Evolutionary conservation across 306 rosid genomes (phyloP), one percentile per base, ranked within the genome.

Genomic region (Clitoria ternatea): DNA sequence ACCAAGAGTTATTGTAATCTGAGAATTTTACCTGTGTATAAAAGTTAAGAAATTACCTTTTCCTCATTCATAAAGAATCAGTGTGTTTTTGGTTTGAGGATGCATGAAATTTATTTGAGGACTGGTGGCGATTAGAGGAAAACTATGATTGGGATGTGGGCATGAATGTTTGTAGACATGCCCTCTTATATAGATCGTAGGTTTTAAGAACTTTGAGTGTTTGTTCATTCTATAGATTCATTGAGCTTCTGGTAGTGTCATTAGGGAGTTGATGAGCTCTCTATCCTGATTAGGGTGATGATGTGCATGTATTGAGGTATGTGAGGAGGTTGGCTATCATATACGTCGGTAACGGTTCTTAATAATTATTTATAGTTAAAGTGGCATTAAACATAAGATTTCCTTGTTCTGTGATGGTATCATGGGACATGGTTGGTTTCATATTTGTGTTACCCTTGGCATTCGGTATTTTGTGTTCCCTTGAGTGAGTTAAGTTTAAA

Each of bases 161-260:
- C 17, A 6, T 26, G 43, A 7, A 42, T 8, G 43, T 5, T 17
- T 61, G 23, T 42, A 3, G 39, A 23, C 23, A 53, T 30, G 68
- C 66, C 26, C 52, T 40, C 65, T 64, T 60, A 13, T 33, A 9
- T 18, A 61, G 53, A 64, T 18, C 56, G 69, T 43, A 18, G 30
- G 42, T 61, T 54, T 26, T 53, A 42, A 52, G 55, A 27, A 52
- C 23, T 69, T 61, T 68, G 19, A 54, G 17, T 43, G 19, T 40
- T 79, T 52, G 45, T 74, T 68, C 71, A 13, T 68, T 74, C 11
- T 49, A 7, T 24, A 39, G 76, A 61, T 72, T 52, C 52, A 18
- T 57, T 57, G 22, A 50, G 60, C 61, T 29, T 79, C 13, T 59
- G 43, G 37, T 67, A 24, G 30, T 52, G 72, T 12, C 55, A n/a